Conservation (phyloP, 163 green algal genomes). For the Scenedesmus sp. region DNA sequence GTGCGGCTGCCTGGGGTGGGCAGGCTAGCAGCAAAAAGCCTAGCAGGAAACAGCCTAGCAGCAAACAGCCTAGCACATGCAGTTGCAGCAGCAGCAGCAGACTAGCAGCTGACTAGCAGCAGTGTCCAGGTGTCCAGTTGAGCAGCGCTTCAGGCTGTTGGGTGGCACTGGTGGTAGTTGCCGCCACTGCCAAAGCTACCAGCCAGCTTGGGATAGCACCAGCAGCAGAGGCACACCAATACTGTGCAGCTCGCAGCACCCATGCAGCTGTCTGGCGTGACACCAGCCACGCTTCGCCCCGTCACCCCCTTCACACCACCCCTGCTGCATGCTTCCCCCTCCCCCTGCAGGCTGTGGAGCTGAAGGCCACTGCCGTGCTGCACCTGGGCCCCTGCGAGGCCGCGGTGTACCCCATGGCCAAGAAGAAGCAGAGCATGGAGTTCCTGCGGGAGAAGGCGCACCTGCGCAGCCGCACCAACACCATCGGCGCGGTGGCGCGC, state of each 20-base stretch:
- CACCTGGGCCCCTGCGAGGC: conserved; percentile 89
- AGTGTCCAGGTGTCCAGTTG: background rate
- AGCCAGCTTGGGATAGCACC: background rate
- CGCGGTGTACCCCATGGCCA: conserved; percentile 94
- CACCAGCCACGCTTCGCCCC: background rate
- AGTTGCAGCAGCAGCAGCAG: background rate
- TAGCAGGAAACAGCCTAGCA: background rate
- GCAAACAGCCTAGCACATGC: background rate
- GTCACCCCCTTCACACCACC: background rate
- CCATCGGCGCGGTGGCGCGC: conserved; percentile 93
- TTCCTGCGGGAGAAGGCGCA: conserved; percentile 96
- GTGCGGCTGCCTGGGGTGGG: conserved; percentile 46
- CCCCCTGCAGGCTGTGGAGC: conserved; percentile 78
- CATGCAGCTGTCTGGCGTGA: background rate
- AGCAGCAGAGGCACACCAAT: background rate
- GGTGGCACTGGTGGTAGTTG: background rate
- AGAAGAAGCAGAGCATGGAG: conserved; percentile 97
- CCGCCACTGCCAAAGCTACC: too few relatives aligned
- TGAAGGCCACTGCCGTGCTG: conserved; percentile 84
- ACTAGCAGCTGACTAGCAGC: background rate
- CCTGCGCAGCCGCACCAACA: conserved; percentile 92
- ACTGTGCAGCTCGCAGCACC: background rate
- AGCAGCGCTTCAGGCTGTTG: background rate
- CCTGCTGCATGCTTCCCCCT: background rate
- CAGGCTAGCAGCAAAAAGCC: background rate